These are phyloP conservation scores for Boletellus emodensis DNA, from an alignment of 768 basidiomycete species.

Conservation along the genomic window DNA sequence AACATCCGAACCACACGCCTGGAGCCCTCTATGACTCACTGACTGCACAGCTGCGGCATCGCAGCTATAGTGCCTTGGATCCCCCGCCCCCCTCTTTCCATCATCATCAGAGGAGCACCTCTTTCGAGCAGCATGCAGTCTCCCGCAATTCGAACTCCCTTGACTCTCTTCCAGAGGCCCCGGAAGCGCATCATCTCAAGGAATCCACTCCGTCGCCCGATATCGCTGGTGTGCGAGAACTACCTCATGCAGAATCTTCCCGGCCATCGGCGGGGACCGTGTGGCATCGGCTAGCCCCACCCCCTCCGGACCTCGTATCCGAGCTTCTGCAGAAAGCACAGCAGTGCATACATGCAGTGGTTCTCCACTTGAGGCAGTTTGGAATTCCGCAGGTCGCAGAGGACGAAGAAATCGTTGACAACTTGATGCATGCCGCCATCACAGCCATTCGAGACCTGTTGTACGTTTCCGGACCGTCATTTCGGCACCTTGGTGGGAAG, in stretches of 20 bases:
- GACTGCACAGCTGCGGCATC: conserved; percentile 15
- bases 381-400: conserved; percentile 44
- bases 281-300: conserved; percentile 48
- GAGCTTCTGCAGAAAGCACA: conserved; percentile 57
- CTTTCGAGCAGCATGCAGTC: conserved; percentile 1
- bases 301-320: conserved; percentile 52
- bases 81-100: background rate
- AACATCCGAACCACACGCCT: conserved; percentile 8
- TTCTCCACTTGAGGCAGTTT: conserved; percentile 52
- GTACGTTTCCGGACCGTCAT: conserved; percentile 56
- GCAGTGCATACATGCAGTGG: conserved; percentile 55
- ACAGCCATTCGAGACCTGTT: conserved; percentile 66
- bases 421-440: conserved; percentile 56
- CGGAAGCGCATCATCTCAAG: conserved; percentile 6
- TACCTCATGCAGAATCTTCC: background rate
- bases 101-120: conserved; percentile 2
- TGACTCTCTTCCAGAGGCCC: background rate
- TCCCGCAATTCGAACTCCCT: background rate
- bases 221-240: conserved; percentile 5
- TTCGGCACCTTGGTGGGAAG: conserved; percentile 51
- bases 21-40: conserved; percentile 5
- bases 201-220: conserved; percentile 2
- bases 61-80: conserved; percentile 15
- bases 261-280: conserved; percentile 19
- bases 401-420: conserved; percentile 57